Conservation (phyloP, 176 grass and related monocot genomes). For the Puccinellia tenuiflora region DNA sequence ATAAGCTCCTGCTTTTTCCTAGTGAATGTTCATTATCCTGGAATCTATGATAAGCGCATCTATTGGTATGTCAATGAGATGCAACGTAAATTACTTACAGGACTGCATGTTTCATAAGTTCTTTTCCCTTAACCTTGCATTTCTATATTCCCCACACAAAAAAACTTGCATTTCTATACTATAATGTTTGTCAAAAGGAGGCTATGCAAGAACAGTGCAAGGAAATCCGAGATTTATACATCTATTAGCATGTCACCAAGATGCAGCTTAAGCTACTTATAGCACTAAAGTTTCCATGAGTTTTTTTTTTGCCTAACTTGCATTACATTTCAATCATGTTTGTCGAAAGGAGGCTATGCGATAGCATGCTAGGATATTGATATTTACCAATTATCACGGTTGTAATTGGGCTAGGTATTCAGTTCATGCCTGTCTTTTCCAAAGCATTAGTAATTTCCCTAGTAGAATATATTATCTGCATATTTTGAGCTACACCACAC, state of each 20-base stretch:
- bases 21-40: not conserved
- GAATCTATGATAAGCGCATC: not conserved
- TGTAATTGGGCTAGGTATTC: not conserved
- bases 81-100: not conserved
- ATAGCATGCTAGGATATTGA: not conserved
- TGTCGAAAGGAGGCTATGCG: not conserved
- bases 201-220: not conserved
- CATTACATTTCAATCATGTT: not conserved
- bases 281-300: not conserved
- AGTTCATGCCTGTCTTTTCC: not conserved
- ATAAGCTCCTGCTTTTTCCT: slow-evolving; percentile 1
- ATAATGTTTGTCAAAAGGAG: not conserved
- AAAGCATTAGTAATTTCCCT: not conserved
- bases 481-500: slow-evolving; percentile 12
- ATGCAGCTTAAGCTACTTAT: not conserved
- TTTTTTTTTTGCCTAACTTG: not conserved
- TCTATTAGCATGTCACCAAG: slow-evolving; percentile 10
- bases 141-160: no score
- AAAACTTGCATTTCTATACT: not conserved
- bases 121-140: not conserved
- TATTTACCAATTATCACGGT: not conserved
- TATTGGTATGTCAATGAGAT: no score
- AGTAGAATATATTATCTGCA: not conserved
- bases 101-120: not conserved
- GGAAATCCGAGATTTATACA: not conserved